Conservation (phyloP, 2,329 filamentous ascomycete species). For the Epichloe sp. region DNA sequence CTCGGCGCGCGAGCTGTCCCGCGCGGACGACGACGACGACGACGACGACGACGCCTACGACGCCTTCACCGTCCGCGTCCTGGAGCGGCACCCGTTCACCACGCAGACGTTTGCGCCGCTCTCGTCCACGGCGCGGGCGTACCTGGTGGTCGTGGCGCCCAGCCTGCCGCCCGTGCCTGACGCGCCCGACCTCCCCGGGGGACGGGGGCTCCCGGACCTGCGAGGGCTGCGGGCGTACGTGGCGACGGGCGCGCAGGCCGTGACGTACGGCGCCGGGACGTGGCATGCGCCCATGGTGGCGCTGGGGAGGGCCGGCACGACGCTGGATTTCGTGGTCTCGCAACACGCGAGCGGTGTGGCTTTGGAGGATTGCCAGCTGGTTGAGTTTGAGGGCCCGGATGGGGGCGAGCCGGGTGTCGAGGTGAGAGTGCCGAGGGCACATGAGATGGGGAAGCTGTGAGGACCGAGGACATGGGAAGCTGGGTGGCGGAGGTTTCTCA, state of each 20-base stretch:
- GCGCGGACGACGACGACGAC: slow-evolving; percentile 1
- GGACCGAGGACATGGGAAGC: not conserved
- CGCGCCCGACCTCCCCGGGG: slow-evolving; percentile 11
- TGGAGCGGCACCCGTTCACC: slow-evolving; percentile 89
- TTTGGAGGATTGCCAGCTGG: slow-evolving; percentile 80
- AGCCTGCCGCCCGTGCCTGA: slow-evolving; percentile 5
- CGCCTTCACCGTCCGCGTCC: slow-evolving; percentile 49
- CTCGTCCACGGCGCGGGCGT: slow-evolving; percentile 37
- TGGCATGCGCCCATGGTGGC: slow-evolving; percentile 97
- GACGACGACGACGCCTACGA: slow-evolving; percentile 5
- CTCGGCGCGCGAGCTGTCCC: slow-evolving; percentile 23
- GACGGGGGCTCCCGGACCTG: slow-evolving; percentile 56
- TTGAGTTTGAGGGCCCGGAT: slow-evolving; percentile 26
- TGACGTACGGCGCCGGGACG: slow-evolving; percentile 83
- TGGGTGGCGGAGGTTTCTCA: no score
- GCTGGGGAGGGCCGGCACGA: slow-evolving; percentile 43
- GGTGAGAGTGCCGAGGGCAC: slow-evolving; percentile 18
- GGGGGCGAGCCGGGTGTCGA: slow-evolving; percentile 27
- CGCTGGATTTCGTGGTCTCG: slow-evolving; percentile 76
- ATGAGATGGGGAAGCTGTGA: slow-evolving; percentile 8
- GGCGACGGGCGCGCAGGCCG: slow-evolving; percentile 63
- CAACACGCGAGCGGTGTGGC: slow-evolving; percentile 78
- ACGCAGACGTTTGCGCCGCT: slow-evolving; percentile 87
- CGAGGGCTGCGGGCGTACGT: slow-evolving; percentile 61
- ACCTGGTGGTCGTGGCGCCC: slow-evolving; percentile 72